Conservation (phyloP, 2,329 filamentous ascomycete species). For the Aspergillus neotritici region DNA sequence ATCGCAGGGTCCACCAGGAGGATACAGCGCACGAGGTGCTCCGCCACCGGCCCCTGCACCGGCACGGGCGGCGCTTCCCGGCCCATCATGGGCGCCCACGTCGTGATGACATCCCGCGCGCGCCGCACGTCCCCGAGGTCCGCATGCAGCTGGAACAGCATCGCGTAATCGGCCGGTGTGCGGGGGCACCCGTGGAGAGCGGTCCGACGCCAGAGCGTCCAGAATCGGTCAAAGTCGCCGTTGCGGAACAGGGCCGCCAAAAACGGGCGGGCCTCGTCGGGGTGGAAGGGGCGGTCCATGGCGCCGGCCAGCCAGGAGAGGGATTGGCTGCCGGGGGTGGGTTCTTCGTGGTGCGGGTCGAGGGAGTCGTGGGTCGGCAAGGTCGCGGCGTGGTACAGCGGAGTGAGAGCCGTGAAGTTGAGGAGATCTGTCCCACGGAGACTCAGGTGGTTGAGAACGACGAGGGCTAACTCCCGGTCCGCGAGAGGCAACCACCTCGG, state of each 20-base stretch:
- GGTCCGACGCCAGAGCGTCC: constrained; percentile 55
- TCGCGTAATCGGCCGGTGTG: constrained; percentile 50
- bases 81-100: constrained; percentile 56
- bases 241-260: constrained; percentile 35
- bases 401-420: constrained; percentile 45
- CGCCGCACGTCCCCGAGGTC: constrained; percentile 37
- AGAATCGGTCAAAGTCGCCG: constrained; percentile 53
- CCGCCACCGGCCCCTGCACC: constrained; percentile 42
- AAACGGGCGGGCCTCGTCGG: constrained; percentile 24
- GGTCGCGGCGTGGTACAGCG: constrained; percentile 36
- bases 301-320: constrained; percentile 27
- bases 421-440: constrained; percentile 38
- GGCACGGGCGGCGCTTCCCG: constrained; percentile 49
- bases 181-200: constrained; percentile 48
- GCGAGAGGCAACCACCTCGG: constrained; percentile 15
- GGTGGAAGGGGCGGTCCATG: constrained; percentile 25
- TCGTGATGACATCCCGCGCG: constrained; percentile 48
- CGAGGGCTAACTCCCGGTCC: constrained; percentile 34
- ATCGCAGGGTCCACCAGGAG: constrained; percentile 50
- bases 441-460: constrained; percentile 39
- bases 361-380: constrained; percentile 32
- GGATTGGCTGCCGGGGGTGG: constrained; percentile 4
- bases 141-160: constrained; percentile 49
- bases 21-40: constrained; percentile 52
- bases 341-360: constrained; percentile 27